Evolutionary conservation across 192 early-diverging fungal species (phyloP).

Genomic region (Coemansia sp.): DNA sequence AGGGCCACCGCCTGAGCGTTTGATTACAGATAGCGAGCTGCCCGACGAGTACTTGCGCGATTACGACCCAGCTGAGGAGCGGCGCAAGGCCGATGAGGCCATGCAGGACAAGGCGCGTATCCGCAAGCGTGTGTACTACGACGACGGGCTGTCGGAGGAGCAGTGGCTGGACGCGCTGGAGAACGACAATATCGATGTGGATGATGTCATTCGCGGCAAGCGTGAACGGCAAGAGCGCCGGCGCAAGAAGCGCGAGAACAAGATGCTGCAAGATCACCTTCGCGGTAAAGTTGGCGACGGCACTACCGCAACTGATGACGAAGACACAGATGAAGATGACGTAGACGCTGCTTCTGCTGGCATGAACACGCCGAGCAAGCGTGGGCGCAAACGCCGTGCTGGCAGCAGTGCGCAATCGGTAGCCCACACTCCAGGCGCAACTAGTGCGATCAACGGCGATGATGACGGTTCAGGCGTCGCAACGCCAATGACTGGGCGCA

Average conservation of each 20-base stretch:
- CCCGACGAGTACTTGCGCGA: slow-evolving; percentile 78
- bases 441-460: neutral
- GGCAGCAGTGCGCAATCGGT: slow-evolving; percentile 14
- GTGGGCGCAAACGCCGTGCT: slow-evolving; percentile 14
- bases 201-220: slow-evolving; percentile 57
- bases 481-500: slow-evolving; percentile 14
- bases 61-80: slow-evolving; percentile 56
- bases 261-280: slow-evolving; percentile 31
- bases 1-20: slow-evolving; percentile 67
- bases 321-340: slow-evolving; percentile 6
- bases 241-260: slow-evolving; percentile 34
- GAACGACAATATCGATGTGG: slow-evolving; percentile 63
- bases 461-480: slow-evolving; percentile 18
- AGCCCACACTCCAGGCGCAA: slow-evolving; percentile 14
- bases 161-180: slow-evolving; percentile 83
- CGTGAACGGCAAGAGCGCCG: slow-evolving; percentile 45
- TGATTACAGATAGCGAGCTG: slow-evolving; percentile 84
- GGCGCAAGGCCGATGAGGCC: slow-evolving; percentile 53
- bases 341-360: slow-evolving; percentile 6
- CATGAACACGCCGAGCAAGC: slow-evolving; percentile 19
- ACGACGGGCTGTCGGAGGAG: slow-evolving; percentile 91
- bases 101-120: slow-evolving; percentile 75
- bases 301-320: slow-evolving; percentile 9
- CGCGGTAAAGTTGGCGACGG: slow-evolving; percentile 24
- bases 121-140: slow-evolving; percentile 77